phyloP scores from a whole-genome alignment of 73 alveolate species.

The Diophrys appendiculata region DNA sequence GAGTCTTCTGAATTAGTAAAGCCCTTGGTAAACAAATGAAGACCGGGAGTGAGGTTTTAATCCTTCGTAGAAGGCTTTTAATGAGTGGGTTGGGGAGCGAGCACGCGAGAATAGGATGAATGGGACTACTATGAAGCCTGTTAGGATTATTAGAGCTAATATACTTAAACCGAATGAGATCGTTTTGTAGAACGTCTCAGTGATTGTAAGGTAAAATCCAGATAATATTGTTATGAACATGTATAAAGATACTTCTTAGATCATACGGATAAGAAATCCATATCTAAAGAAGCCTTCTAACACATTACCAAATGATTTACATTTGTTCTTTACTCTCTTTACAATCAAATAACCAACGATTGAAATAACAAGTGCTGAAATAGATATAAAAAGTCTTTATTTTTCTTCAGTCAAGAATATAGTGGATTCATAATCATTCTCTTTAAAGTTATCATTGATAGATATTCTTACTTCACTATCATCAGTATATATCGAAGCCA shows the following conservation, averaged over 20 bases:
- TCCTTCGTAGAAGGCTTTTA: neutral
- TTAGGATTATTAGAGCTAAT: neutral
- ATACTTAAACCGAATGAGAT: neutral
- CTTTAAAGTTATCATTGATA: neutral
- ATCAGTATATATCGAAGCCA: neutral
- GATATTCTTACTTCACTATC: neutral
- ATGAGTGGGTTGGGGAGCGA: too few relatives aligned
- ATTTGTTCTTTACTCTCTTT: neutral
- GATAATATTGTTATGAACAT: neutral
- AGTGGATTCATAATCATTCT: neutral
- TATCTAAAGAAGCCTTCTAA: neutral
- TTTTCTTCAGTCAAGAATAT: neutral
- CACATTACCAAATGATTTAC: neutral
- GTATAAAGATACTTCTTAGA: neutral
- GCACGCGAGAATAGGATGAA: too few relatives aligned
- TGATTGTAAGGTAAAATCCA: neutral
- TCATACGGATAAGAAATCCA: neutral
- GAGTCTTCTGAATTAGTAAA: neutral
- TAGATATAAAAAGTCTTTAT: neutral
- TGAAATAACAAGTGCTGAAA: neutral
- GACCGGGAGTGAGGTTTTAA: neutral
- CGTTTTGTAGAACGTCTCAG: neutral
- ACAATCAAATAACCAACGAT: neutral
- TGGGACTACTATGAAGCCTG: neutral
- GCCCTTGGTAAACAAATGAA: neutral